These are phyloP conservation scores for Zoysia japonica DNA, from an alignment of 176 grass and related monocot genomes.

Conservation along the genomic window DNA sequence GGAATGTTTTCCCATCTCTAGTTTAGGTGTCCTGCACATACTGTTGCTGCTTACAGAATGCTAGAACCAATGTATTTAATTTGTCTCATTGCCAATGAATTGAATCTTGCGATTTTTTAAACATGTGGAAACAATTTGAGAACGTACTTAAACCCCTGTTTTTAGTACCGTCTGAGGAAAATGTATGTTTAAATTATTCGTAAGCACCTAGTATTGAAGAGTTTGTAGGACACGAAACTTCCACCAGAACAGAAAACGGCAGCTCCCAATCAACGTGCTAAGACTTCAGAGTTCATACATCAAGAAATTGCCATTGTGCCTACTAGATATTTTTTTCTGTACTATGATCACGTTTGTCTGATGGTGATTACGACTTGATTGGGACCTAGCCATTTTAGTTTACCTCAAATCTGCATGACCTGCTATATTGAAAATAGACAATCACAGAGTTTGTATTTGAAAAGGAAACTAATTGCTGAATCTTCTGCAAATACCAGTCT, in stretches of 20 bases:
- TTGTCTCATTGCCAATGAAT: conserved; percentile 18
- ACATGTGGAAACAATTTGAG: conserved; percentile 26
- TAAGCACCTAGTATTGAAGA: neutral
- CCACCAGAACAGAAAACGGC: conserved; percentile 25
- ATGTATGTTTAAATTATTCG: neutral
- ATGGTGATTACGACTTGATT: conserved; percentile 19
- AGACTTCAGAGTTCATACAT: conserved; percentile 25
- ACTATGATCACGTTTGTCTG: conserved; percentile 4
- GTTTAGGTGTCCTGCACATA: conserved; percentile 17
- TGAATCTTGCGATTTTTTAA: conserved; percentile 7
- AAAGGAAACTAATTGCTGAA: neutral
- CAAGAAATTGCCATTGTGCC: conserved; percentile 15
- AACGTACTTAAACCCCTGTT: conserved; percentile 31
- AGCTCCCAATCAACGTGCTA: conserved; percentile 20
- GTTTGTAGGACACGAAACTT: conserved; percentile 33
- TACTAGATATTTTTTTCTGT: neutral
- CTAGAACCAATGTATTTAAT: neutral
- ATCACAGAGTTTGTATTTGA: neutral
- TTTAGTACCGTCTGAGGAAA: conserved; percentile 3
- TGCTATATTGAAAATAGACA: neutral
- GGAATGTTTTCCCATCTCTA: neutral
- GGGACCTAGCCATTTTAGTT: neutral
- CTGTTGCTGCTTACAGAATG: conserved; percentile 12
- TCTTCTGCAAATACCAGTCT: neutral
- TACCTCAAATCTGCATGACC: neutral